These are phyloP conservation scores for Cyclostephanos invisitatus DNA, from an alignment of 108 stramenopile genomes.

Conservation along the genomic window DNA sequence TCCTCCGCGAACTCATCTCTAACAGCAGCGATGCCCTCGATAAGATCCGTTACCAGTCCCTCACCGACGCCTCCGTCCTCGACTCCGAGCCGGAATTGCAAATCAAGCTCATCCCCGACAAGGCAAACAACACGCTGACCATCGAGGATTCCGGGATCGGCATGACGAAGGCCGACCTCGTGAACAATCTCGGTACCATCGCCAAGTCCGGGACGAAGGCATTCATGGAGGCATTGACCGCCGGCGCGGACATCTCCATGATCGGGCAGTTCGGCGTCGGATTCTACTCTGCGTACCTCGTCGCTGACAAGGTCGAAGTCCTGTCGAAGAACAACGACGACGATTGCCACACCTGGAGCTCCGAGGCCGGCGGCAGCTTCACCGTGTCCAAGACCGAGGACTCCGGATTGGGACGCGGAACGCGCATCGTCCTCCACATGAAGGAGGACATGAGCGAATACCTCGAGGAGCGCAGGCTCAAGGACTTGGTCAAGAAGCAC, in stretches of 20 bases:
- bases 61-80: conserved; percentile 94
- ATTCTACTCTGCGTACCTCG: conserved; percentile 99
- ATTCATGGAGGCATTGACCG: conserved; percentile 99
- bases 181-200: conserved; percentile 99
- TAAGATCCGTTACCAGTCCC: conserved; percentile 98
- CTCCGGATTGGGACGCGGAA: conserved; percentile 91
- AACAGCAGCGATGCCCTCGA: conserved; percentile 97
- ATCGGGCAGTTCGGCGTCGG: conserved; percentile 99
- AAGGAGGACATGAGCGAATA: conserved; percentile 99
- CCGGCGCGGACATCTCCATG: conserved; percentile 99
- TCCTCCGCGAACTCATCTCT: conserved; percentile 99
- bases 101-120: conserved; percentile 98
- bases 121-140: conserved; percentile 99
- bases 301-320: conserved; percentile 98
- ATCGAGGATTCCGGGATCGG: conserved; percentile 99
- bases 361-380: conserved; percentile 98
- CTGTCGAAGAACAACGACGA: conserved; percentile 97
- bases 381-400: conserved; percentile 84
- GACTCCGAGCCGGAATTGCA: conserved; percentile 95
- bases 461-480: conserved; percentile 97
- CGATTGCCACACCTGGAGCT: conserved; percentile 92
- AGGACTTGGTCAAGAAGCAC: conserved; percentile 99
- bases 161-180: conserved; percentile 99
- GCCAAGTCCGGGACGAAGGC: conserved; percentile 99
- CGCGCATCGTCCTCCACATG: conserved; percentile 97